Conservation (phyloP, 2,329 filamentous ascomycete genomes). For the Neonectria neomacrospora region DNA sequence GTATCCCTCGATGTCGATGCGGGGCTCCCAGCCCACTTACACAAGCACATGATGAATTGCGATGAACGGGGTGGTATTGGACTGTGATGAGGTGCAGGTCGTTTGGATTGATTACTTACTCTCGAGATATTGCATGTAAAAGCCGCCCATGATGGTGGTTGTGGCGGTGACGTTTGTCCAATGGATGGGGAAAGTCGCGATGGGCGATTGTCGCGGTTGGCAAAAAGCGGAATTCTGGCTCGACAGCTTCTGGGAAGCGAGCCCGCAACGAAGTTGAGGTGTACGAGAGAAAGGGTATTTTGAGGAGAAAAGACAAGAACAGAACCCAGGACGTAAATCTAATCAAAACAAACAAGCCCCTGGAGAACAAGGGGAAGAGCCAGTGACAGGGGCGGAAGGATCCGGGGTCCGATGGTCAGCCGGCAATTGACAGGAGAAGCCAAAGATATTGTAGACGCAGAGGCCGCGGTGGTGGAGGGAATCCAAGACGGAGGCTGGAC, state of each 20-base stretch:
- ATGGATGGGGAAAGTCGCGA: constrained; percentile 29
- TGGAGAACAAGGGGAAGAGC: constrained; percentile 8
- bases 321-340: constrained; percentile 2
- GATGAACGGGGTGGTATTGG: constrained; percentile 33
- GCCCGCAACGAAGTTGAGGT: constrained; percentile 14
- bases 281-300: constrained; percentile 19
- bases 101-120: constrained; percentile 66
- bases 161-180: constrained; percentile 38
- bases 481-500: not conserved
- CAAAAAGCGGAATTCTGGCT: constrained; percentile 34
- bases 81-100: constrained; percentile 20
- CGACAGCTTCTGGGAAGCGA: constrained; percentile 26
- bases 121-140: constrained; percentile 78
- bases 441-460: not conserved
- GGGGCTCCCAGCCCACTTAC: constrained; percentile 30
- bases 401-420: constrained; percentile 13
- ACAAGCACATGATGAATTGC: constrained; percentile 34
- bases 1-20: constrained; percentile 21
- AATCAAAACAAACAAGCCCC: constrained; percentile 12
- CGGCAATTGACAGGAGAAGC: constrained; percentile 11
- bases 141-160: constrained; percentile 66
- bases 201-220: constrained; percentile 29
- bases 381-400: constrained; percentile 11
- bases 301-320: constrained; percentile 3
- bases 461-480: constrained; percentile 8